A percentile compares a stretch with the other conserved stretches of the same genome.
phyloP scores from a whole-genome alignment of 1,284 basidiomycete species.

The Cutaneotrichosporon curvatum region DNA sequence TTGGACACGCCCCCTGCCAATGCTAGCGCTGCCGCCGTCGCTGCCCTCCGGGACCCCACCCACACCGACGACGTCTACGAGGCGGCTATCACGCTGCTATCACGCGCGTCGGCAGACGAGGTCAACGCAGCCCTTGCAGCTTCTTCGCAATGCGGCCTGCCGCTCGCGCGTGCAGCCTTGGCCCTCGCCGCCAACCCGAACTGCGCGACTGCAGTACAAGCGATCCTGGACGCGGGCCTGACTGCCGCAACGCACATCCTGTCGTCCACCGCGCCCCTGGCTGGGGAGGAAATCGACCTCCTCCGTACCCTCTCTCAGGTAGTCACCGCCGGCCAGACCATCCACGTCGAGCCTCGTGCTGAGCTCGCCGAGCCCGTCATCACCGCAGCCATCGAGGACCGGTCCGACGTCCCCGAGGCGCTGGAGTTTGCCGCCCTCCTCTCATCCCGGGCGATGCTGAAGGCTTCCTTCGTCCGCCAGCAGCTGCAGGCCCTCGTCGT shows the following conservation, averaged over 20 bases:
- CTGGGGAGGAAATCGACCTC: conserved; percentile 8
- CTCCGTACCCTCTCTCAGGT: conserved; percentile 8
- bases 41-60: conserved; percentile 6
- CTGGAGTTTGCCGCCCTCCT: conserved; percentile 53
- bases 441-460: conserved; percentile 48
- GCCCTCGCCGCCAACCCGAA: not conserved
- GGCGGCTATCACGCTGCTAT: conserved; percentile 7
- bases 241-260: conserved; percentile 20
- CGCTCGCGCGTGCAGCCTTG: conserved; percentile 5
- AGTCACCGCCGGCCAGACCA: not conserved
- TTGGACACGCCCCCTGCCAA: not conserved
- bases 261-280: conserved; percentile 15
- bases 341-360: conserved; percentile 48
- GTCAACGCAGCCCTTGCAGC: conserved; percentile 1
- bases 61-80: conserved; percentile 2
- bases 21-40: not conserved
- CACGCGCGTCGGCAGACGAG: not conserved
- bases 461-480: conserved; percentile 47
- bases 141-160: not conserved
- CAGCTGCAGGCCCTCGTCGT: conserved; percentile 47
- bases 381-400: conserved; percentile 57
- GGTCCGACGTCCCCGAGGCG: conserved; percentile 50
- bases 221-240: conserved; percentile 22
- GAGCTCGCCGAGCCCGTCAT: conserved; percentile 69
- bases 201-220: conserved; percentile 2